Evolutionary conservation across 306 rosid species (phyloP), one percentile per base, ranked within the genome.

Genomic region (Arachis stenosperma): DNA sequence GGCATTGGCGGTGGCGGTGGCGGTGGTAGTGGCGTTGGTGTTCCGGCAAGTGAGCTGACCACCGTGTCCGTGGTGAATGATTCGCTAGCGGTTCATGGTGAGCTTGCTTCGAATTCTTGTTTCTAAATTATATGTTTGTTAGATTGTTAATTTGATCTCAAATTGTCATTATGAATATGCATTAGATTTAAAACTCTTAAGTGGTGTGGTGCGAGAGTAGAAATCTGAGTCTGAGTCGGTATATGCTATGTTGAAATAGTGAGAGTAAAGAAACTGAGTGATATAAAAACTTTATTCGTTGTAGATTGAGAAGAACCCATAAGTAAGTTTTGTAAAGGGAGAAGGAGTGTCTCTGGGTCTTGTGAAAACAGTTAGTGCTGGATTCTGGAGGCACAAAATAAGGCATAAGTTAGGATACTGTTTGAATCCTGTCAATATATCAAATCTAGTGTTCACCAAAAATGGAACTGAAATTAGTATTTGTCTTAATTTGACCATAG

Each of bases 11-110:
- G 15, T 14, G 54, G 54, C 22, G 22, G 22, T 17, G 22, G 27
- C 27, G 27, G 27, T 22, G 29, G 27, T 22, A 8, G 57, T 22
- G 54, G 54, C 54, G 54, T 6, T 14, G 54, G 54, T 14, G 94
- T 85, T 43, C 89, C 89, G 6, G 88, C 88, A 6, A 85, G 90
- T 63, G 80, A 73, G 40, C 55, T 90, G 78, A 90, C 85, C 33
- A 90, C 89, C 2, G 90, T 86, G 17, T 85, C 89, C 2, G 86
- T 82, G 69, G 79, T 82, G 22, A 85, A 82, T 67, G 63, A 52
- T 41, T 77, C 83, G 7, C 74, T 81, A 67, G 84, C 50, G 54
- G 60, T 85, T 80, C 67, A 77, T 6, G 90, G 90, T 86, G 65
- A 70, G 83, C 2, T 63, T 63, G 70, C 30, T 44, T 27, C 7